Evolutionary conservation across 148 eudicot genomes (phyloP).

Genomic region (Spergularia marina): DNA sequence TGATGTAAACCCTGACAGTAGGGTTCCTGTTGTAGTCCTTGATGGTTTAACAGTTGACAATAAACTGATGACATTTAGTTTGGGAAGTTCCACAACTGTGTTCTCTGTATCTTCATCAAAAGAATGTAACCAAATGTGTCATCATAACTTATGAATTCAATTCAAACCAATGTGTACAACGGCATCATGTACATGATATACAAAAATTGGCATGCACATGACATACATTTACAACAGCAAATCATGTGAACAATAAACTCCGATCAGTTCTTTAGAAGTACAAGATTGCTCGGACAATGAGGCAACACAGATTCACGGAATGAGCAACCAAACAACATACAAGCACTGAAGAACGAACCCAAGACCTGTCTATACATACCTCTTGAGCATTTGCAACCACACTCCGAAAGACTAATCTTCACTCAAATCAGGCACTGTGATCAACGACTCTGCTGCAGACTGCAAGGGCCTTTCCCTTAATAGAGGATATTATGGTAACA

Average conservation of each 20-base stretch:
- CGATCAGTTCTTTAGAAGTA: neutral
- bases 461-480: neutral
- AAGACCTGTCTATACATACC: constrained; percentile 1
- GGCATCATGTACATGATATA: neutral
- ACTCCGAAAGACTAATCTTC: neutral
- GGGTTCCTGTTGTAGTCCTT: neutral
- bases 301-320: neutral
- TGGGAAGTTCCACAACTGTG: no score
- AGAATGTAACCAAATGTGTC: neutral
- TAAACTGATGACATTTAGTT: no score
- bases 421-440: neutral
- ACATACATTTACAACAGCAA: constrained; percentile 3
- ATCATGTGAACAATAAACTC: neutral
- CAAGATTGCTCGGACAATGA: neutral
- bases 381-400: neutral
- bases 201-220: neutral
- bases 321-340: no score
- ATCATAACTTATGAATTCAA: neutral
- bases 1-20: neutral
- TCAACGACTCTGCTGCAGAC: neutral
- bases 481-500: neutral
- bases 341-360: neutral
- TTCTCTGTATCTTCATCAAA: neutral
- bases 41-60: no score
- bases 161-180: neutral